These are phyloP conservation scores for Ananas comosus DNA, from an alignment of 176 grass and related monocot species.

Conservation along the genomic window DNA sequence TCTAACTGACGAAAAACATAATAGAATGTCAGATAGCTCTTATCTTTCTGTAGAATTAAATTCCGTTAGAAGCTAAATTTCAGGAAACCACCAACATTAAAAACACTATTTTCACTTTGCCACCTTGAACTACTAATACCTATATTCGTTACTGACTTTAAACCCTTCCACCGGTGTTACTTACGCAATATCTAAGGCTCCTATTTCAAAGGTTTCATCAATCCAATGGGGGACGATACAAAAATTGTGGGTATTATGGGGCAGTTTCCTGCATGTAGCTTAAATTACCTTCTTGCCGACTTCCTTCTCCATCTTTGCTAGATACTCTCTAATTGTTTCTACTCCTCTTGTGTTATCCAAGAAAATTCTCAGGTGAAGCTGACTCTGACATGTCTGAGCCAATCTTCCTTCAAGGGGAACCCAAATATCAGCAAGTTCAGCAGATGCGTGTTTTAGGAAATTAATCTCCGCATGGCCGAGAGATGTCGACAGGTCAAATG, in stretches of 20 bases:
- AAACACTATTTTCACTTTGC: no score
- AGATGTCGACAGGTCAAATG: constrained; percentile 56
- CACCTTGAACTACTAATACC: no score
- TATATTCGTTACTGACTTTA: no score
- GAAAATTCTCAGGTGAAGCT: constrained; percentile 77
- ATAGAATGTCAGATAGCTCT: constrained; percentile 4
- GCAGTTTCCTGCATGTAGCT: no score
- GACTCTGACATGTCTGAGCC: constrained; percentile 49
- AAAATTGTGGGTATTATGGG: no score
- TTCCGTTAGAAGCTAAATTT: no score
- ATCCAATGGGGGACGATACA: no score
- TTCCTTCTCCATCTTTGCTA: constrained; percentile 85
- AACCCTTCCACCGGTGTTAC: no score
- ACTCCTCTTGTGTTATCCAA: constrained; percentile 68
- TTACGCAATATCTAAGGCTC: no score
- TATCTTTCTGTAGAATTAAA: background rate
- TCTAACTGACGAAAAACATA: constrained; percentile 38
- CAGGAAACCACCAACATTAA: no score
- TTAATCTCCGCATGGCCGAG: constrained; percentile 82
- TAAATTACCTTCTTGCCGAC: constrained; percentile 74
- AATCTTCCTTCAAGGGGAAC: constrained; percentile 66
- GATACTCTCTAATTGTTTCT: constrained; percentile 56
- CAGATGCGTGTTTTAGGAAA: constrained; percentile 55
- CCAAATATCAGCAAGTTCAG: constrained; percentile 72
- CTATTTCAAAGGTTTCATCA: no score